phyloP scores from a whole-genome alignment of 345 rosid species.

The Physaria fendleri region DNA sequence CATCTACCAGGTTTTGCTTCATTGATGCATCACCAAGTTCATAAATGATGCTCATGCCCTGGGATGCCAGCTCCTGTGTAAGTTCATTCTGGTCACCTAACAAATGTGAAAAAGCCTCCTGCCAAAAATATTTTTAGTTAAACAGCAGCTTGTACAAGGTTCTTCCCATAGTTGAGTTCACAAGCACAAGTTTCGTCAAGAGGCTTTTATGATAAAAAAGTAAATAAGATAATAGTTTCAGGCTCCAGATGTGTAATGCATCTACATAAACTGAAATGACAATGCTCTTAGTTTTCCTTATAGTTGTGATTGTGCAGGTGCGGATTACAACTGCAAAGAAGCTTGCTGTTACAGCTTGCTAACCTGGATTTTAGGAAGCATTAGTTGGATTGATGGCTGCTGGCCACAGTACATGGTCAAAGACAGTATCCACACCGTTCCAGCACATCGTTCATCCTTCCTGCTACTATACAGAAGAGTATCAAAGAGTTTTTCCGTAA shows the following conservation, averaged over 20 bases:
- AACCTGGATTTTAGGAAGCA: conserved; percentile 98
- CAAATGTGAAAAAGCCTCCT: conserved; percentile 93
- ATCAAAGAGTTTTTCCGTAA: conserved; percentile 73
- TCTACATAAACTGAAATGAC: conserved; percentile 2
- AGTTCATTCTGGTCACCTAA: conserved; percentile 95
- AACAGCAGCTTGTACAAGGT: conserved; percentile 15
- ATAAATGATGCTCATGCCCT: conserved; percentile 96
- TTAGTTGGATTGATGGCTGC: conserved; percentile 71
- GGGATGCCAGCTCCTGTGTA: conserved; percentile 95
- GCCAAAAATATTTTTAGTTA: conserved; percentile 25
- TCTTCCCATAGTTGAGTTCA: neutral
- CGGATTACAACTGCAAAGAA: neutral
- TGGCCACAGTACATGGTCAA: conserved; percentile 88
- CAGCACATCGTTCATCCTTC: conserved; percentile 97
- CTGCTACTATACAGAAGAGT: conserved; percentile 76
- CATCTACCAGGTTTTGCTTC: conserved; percentile 82
- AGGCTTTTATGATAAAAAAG: neutral
- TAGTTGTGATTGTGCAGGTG: conserved; percentile 5
- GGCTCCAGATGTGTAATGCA: conserved; percentile 17
- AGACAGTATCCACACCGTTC: conserved; percentile 89
- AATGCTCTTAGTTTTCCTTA: neutral
- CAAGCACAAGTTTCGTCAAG: neutral
- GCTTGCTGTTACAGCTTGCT: conserved; percentile 10
- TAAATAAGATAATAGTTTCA: neutral
- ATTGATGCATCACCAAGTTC: conserved; percentile 88